phyloP scores from a whole-genome alignment of 352 stramenopile species.

The Phytophthora quininea region DNA sequence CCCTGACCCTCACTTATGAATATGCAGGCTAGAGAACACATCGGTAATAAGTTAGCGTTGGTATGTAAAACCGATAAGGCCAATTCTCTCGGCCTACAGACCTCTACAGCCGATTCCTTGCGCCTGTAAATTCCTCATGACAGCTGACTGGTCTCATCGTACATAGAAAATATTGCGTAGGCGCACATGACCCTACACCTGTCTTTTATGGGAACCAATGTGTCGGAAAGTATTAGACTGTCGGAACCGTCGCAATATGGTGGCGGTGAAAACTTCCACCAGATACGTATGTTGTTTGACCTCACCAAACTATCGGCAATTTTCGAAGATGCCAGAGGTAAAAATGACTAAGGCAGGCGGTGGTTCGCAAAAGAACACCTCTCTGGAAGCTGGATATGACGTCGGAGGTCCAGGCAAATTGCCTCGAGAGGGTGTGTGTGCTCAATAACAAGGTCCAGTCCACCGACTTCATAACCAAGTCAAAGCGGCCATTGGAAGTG shows the following conservation, averaged over 20 bases:
- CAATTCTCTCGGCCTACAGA: constrained; percentile 2
- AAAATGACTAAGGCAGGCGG: too few relatives aligned
- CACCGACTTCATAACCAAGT: too few relatives aligned
- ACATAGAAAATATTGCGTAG: neutral
- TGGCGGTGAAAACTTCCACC: too few relatives aligned
- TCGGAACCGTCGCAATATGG: constrained; percentile 2
- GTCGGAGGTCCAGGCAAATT: too few relatives aligned
- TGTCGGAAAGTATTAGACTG: constrained; percentile 1
- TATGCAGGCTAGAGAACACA: neutral
- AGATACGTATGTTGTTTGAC: too few relatives aligned
- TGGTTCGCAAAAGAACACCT: too few relatives aligned
- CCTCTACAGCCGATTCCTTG: neutral
- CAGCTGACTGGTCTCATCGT: neutral
- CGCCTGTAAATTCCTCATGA: neutral
- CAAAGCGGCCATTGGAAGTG: too few relatives aligned
- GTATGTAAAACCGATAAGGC: neutral
- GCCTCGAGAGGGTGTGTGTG: too few relatives aligned
- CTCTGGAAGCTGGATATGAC: too few relatives aligned
- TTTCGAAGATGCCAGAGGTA: too few relatives aligned
- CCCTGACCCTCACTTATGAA: neutral
- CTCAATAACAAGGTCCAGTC: too few relatives aligned
- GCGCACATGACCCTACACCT: neutral
- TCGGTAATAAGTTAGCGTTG: neutral
- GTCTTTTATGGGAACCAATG: neutral
- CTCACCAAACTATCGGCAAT: too few relatives aligned